Base-by-base conservation (phyloP, 2,329 filamentous ascomycete species). In the Stachybotrys chartarum region DNA sequence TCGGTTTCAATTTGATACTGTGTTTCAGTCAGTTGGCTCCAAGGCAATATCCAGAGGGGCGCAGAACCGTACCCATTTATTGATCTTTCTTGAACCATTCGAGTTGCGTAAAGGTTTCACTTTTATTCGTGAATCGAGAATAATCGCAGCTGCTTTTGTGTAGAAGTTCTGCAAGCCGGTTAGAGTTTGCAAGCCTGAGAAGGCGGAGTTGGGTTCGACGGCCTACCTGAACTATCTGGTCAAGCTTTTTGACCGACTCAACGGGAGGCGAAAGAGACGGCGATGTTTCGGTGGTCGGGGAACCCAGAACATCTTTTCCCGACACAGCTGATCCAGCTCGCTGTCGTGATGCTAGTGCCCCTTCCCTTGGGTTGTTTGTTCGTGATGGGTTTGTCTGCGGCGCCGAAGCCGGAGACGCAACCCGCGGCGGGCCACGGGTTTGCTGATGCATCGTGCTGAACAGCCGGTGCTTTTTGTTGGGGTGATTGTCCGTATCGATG, bases 1-100 rank as follows among this genome's bases (percentile, higher is more conserved):
- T 96, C 89, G 49, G 96, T 87, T 62, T 96, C 88, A 63, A 97
- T 85, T 76, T 96, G 95, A 74, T 97, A 99, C 94, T 97, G 66
- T 50, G 52, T 35, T 47, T 35, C 44, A 16, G 56, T 63, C 45
- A 66, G 64, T 50, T 30, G 48, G 54, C 35, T 17, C 31, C 3
- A 16, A 44, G 16, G 17, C 7, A n/a, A 18, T 30, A 4, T 30
- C 39, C 17, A 30, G 12, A 50, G 48, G 18, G 11, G 10, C 48
- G 54, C 31, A 49, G 16, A 50, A 35, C 77, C 86, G 59, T 81
- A 93, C 91, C 90, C 91, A 96, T 84, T 90, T 91, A 68, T 94
- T 95, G 52, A 88, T 80, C 70, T 86, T 88, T 59, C 83, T 69
- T 24, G 64, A 66, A 50, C 82, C 60, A 62, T 66, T 72, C 14